Evolutionary conservation across 2,329 filamentous ascomycete species (phyloP).

Genomic region (Fusarium sulawesiense): DNA sequence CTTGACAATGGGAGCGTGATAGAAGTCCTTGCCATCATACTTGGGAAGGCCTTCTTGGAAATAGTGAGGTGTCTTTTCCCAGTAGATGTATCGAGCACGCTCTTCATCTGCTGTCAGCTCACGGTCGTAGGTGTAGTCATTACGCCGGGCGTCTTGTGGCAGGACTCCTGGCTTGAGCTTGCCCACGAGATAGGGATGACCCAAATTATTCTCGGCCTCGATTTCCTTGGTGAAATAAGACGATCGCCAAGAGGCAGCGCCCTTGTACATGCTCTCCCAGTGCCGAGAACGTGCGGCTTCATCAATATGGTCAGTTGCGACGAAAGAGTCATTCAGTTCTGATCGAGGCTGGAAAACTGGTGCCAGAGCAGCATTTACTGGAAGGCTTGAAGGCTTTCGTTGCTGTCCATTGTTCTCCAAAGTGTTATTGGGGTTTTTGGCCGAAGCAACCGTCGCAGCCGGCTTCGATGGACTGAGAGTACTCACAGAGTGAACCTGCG

Average conservation of each 20-base stretch:
- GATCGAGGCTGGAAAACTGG: slow-evolving; percentile 61
- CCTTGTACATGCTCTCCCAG: slow-evolving; percentile 18
- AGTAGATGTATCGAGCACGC: slow-evolving; percentile 69
- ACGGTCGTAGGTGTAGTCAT: slow-evolving; percentile 66
- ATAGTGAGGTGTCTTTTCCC: slow-evolving; percentile 66
- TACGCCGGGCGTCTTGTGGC: slow-evolving; percentile 55
- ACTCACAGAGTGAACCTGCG: slow-evolving; percentile 33
- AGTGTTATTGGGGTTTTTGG: slow-evolving; percentile 34
- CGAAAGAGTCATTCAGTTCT: slow-evolving; percentile 35
- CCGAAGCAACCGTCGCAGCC: slow-evolving; percentile 32
- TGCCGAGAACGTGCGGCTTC: slow-evolving; percentile 14
- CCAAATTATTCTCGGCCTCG: slow-evolving; percentile 23
- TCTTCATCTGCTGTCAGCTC: slow-evolving; percentile 69
- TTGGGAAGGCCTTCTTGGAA: slow-evolving; percentile 67
- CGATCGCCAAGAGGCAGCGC: slow-evolving; percentile 36
- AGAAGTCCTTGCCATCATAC: slow-evolving; percentile 74
- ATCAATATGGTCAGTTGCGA: slow-evolving; percentile 20
- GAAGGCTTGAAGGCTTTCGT: slow-evolving; percentile 53
- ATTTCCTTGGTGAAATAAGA: slow-evolving; percentile 40
- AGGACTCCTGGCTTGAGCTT: slow-evolving; percentile 59
- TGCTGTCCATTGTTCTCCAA: slow-evolving; percentile 44
- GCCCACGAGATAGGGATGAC: slow-evolving; percentile 66
- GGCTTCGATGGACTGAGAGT: slow-evolving; percentile 49
- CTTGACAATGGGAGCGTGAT: slow-evolving; percentile 66
- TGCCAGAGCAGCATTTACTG: slow-evolving; percentile 60